Base-by-base conservation (phyloP, 2,329 filamentous ascomycete genomes). In the Macrophomina tecta region DNA sequence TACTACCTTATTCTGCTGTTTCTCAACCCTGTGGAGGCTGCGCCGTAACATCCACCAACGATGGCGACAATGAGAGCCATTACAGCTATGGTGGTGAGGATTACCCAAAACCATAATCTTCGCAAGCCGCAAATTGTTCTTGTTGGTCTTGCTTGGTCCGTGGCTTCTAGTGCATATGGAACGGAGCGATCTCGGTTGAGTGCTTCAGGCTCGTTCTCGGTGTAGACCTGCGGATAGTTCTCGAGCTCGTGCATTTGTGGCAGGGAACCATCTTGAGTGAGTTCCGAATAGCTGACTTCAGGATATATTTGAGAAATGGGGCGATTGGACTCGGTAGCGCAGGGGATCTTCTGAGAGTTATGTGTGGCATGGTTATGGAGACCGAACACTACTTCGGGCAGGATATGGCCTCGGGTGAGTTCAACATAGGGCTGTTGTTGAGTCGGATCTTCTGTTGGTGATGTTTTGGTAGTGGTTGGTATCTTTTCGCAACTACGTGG, bases 121-220 rank as follows among this genome's bases (percentile, higher is more conserved):
- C 51, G 51, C 16, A 38, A 36, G 30, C 51, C 51, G 51, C 51
- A 53, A 36, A 53, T 53, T n/a, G 11, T 53, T 32, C n/a, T 53
- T 6, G 30, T 18, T 2, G 12, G 32, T 18, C 36, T 53, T 8
- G 14, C n/a, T 11, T 53, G n/a, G 3, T 38, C 36, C 36, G 18
- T 30, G 23, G 48, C 11, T 14, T 36, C 51, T 36, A 32, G 11
- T 52, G 49, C 49, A 32, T 36, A 36, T n/a, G 51, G 51, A 53
- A 32, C 5, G 11, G 51, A 53, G 51, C 32, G 16, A 38, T 38
- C 51, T 34, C 51, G 51, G 51, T 53, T 34, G 14, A 53, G 30
- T 16, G n/a, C 51, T 53, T 53, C 51, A n/a, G 51, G 51, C 36
- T 16, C 30, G 51, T 53, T 53, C 30, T 36, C 51, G 32, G 34